phyloP scores from a whole-genome alignment of 352 stramenopile species.

The Phytophthora hybrid region DNA sequence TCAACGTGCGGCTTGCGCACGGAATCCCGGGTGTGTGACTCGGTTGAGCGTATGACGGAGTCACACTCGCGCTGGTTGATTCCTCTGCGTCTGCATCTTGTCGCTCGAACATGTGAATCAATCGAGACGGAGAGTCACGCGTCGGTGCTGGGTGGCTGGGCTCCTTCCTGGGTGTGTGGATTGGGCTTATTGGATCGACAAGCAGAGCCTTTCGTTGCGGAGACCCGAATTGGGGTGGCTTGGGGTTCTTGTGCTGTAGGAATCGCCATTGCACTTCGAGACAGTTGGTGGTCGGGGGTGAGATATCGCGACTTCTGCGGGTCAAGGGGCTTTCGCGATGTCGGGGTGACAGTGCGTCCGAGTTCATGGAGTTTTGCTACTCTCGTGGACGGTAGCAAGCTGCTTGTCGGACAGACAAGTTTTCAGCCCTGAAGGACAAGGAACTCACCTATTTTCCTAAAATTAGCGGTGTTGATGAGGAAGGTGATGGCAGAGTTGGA shows the following conservation, averaged over 20 bases:
- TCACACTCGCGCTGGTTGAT: not conserved
- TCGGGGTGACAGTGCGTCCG: constrained; percentile 15
- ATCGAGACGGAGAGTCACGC: constrained; percentile 25
- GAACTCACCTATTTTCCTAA: constrained; percentile 16
- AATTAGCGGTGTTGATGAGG: constrained; percentile 21
- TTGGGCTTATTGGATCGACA: constrained; percentile 10
- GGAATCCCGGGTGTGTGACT: constrained; percentile 19
- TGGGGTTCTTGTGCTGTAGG: constrained; percentile 51
- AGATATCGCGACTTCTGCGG: constrained; percentile 40
- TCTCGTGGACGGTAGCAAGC: constrained; percentile 5
- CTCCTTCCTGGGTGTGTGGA: not conserved
- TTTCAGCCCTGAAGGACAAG: not conserved
- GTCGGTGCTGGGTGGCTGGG: not conserved
- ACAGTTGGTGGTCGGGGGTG: constrained; percentile 36
- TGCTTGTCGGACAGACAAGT: not conserved
- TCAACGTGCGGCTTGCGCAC: constrained; percentile 37
- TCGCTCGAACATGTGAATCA: constrained; percentile 36
- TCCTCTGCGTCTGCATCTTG: constrained; percentile 24
- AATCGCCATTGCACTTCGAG: constrained; percentile 71
- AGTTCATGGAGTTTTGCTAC: constrained; percentile 24
- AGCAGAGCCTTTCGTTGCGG: constrained; percentile 10
- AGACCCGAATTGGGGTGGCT: constrained; percentile 24
- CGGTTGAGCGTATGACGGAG: not conserved
- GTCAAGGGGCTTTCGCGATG: constrained; percentile 39
- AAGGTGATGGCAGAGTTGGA: not conserved